Evolutionary conservation across 139 green algal species (phyloP), one percentile per base, ranked within the genome.

Genomic region (Edaphochlamys debaryana): DNA sequence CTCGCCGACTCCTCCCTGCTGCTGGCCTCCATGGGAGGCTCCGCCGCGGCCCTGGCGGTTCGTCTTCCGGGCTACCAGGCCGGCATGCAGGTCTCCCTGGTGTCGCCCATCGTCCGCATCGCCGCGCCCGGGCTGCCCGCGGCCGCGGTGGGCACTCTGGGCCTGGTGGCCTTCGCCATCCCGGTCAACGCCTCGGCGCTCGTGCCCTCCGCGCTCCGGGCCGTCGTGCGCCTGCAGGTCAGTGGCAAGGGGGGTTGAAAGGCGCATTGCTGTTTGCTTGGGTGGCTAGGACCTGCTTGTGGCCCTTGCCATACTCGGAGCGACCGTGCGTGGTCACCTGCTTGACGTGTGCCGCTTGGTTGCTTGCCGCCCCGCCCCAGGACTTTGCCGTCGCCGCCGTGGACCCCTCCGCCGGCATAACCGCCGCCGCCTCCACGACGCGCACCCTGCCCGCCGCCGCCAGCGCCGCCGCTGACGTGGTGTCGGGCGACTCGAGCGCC

Each of bases 201-300:
- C 7, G 37, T 36, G 23, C 22, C 54, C 36, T 62, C 22, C 30
- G 36, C 58, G 4, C 30, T 20, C n/a, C 74, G 74, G 4, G 58
- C 40, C 9, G 1, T 80, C 3, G 74, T 80, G 20, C 74, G 74
- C 17, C 58, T 80, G 15, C 74, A 80, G 74, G 74, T 70, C 37
- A 2, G 52, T 3, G 37, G 23, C 13, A 38, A 42, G 2, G 29
- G 30, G 41, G 69, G 17, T 45, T 76, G 29, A 29, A 5, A 7
- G 45, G 1, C 13, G 36, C 17, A 9, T 9, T 23, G 23, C 41
- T 38, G 27, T 42, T 30, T 42, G 69, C 8, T 32, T 76, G 29
- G 41, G 25, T 40, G 27, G 4, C 13, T 37, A 6, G 23, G 30
- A 60, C 5, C 41, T 58, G 5, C 29, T 37, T 75, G 34, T 29